Evolutionary conservation across 495 filamentous ascomycete genomes (phyloP), one percentile per base, ranked within the genome.

Genomic region (Talaromyces wortmannii): DNA sequence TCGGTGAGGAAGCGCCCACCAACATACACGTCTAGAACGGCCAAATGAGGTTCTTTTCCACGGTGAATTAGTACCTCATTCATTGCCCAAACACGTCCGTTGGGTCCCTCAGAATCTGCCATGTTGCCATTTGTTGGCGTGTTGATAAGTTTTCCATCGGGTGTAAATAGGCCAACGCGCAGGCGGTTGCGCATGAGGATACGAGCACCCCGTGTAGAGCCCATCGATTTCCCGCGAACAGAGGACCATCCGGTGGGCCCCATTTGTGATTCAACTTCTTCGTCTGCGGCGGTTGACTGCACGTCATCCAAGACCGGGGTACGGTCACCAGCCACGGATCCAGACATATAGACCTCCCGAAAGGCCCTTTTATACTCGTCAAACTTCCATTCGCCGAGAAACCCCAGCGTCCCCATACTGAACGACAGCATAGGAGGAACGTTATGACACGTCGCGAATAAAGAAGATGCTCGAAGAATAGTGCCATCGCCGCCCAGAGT

Each of bases 401-500:
- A 98, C 0, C 94, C 94, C 2, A 98, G 72, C 0, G 92, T 92
- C 6, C 94, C 94, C 91, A 98, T 96, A 65, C 90, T 92, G 69
- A 98, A 98, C 10, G 87, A 87, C 18, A 98, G 75, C n/a, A 97
- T 86, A 0, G 95, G 94, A 0, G 94, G 94, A 0, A 97, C 91
- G 43, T 83, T 80, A 44, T 80, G 69, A 23, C 86, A 83, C n/a
- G 84, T 87, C 13, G 89, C 86, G 72, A 97, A 98, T 12, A 98
- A 79, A 17, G 90, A 95, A 3, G 91, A 86, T 10, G 94, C 94
- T 56, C 87, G 91, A 16, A 98, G 72, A 48, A 98, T 96, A 6
- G 94, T 98, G 45, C 94, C 94, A 70, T 98, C 94, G 56, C 94
- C 94, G 43, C 94, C 94, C 46, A 98, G 79, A 0, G 95, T 97